Evolutionary conservation across 2,329 filamentous ascomycete genomes (phyloP).

Genomic region (Calonectria leucothoes): DNA sequence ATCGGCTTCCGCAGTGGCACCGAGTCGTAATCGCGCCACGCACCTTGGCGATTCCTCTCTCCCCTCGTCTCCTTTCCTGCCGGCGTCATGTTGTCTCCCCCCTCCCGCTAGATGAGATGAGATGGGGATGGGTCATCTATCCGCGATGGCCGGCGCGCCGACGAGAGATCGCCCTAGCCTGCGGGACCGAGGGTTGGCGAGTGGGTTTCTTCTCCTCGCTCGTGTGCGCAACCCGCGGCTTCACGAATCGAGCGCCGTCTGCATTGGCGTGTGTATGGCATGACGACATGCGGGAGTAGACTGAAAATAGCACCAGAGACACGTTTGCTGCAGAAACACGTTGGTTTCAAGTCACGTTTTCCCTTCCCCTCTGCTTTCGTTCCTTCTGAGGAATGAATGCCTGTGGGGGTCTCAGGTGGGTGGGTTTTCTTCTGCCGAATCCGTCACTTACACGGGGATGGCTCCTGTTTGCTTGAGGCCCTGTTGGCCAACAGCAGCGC

Average conservation of each 20-base stretch:
- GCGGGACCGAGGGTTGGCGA: neutral
- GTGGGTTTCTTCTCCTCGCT: neutral
- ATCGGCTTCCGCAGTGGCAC: neutral
- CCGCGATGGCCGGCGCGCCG: neutral
- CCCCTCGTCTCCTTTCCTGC: too few relatives aligned
- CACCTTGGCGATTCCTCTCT: neutral
- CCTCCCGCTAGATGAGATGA: neutral
- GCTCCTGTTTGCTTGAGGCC: neutral
- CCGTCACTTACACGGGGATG: neutral
- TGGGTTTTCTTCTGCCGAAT: neutral
- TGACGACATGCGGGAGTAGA: neutral
- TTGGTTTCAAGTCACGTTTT: neutral
- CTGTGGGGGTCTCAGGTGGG: neutral
- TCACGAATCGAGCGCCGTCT: neutral
- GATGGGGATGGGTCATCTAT: neutral
- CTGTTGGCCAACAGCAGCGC: neutral
- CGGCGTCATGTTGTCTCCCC: neutral
- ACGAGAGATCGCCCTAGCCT: neutral
- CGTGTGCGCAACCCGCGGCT: neutral
- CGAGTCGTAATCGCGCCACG: neutral
- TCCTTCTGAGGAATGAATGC: neutral
- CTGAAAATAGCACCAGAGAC: conserved; percentile 4
- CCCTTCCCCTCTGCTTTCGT: neutral
- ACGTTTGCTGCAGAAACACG: neutral
- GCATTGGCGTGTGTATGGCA: neutral